Percentiles rank a stretch among this genome's conserved stretches.
phyloP scores from a whole-genome alignment of 345 rosid genomes.

The Draba incana region DNA sequence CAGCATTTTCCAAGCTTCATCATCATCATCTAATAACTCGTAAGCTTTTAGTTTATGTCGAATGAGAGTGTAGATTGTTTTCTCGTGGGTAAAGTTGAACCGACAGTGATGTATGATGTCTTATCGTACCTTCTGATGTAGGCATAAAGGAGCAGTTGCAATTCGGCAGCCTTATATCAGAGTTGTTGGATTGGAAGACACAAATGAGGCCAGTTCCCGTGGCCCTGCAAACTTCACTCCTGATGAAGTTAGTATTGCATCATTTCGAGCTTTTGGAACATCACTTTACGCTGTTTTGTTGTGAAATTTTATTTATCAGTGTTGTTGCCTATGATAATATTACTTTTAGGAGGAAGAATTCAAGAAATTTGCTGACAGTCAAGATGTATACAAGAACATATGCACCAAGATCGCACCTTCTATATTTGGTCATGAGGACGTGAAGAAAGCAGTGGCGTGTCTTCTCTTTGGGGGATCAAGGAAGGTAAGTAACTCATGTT shows the following conservation, averaged over 20 bases:
- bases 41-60: constrained; percentile 44
- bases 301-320: constrained; percentile 22
- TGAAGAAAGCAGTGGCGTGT: constrained; percentile 91
- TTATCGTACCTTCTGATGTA: constrained; percentile 39
- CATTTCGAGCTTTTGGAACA: background rate
- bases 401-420: constrained; percentile 94
- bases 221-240: constrained; percentile 74
- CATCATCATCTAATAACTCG: constrained; percentile 58
- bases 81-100: background rate
- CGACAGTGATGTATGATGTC: background rate
- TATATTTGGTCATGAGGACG: constrained; percentile 87
- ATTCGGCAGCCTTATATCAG: constrained; percentile 91
- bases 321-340: background rate
- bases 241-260: constrained; percentile 66
- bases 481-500: constrained; percentile 52
- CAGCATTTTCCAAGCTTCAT: constrained; percentile 86
- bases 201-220: constrained; percentile 75
- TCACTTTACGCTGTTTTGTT: background rate
- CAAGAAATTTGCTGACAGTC: constrained; percentile 70
- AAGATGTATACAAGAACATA: constrained; percentile 58
- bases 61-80: constrained; percentile 1
- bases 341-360: constrained; percentile 79
- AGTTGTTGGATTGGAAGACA: constrained; percentile 87
- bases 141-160: constrained; percentile 95
- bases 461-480: constrained; percentile 97